Conservation (phyloP, 1,139 yeast genomes). For the Lodderomyces orthopsilosis region DNA sequence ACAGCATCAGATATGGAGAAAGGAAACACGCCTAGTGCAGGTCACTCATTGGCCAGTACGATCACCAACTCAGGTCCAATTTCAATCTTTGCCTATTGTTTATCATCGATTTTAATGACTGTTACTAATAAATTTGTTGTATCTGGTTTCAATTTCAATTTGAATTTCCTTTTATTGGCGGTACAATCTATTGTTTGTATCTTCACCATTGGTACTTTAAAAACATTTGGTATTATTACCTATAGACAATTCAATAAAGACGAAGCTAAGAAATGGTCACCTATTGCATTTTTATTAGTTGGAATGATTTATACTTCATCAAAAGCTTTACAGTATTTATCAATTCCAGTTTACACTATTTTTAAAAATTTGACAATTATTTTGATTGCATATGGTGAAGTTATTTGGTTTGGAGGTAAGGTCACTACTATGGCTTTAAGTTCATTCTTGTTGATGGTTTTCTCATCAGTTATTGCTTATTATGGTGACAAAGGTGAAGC, state of each 20-base stretch:
- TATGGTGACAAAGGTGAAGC: conserved; percentile 70
- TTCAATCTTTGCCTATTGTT: conserved; percentile 84
- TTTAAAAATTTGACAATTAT: conserved; percentile 97
- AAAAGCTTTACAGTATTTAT: conserved; percentile 85
- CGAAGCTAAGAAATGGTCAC: conserved; percentile 94
- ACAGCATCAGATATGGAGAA: conserved; percentile 30
- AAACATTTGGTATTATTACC: conserved; percentile 70
- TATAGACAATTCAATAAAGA: conserved; percentile 81
- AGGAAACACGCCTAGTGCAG: conserved; percentile 16
- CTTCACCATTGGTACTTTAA: conserved; percentile 65
- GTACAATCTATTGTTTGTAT: conserved; percentile 83
- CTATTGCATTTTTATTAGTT: conserved; percentile 85
- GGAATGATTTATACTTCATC: conserved; percentile 95
- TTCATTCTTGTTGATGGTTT: conserved; percentile 85
- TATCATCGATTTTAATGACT: conserved; percentile 95
- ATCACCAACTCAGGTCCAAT: conserved; percentile 80
- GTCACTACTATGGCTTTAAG: conserved; percentile 89
- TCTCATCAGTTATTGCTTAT: conserved; percentile 90
- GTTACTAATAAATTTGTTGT: conserved; percentile 94
- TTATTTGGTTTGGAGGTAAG: conserved; percentile 91
- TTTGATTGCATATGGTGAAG: conserved; percentile 97
- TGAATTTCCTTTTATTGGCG: conserved; percentile 85
- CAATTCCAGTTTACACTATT: conserved; percentile 95
- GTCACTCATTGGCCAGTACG: conserved; percentile 18
- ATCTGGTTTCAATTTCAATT: conserved; percentile 77